Percentiles rank a stretch among this genome's conserved stretches.
Conservation (phyloP, 108 stramenopile species). For the Nitzschia inconspicua region DNA sequence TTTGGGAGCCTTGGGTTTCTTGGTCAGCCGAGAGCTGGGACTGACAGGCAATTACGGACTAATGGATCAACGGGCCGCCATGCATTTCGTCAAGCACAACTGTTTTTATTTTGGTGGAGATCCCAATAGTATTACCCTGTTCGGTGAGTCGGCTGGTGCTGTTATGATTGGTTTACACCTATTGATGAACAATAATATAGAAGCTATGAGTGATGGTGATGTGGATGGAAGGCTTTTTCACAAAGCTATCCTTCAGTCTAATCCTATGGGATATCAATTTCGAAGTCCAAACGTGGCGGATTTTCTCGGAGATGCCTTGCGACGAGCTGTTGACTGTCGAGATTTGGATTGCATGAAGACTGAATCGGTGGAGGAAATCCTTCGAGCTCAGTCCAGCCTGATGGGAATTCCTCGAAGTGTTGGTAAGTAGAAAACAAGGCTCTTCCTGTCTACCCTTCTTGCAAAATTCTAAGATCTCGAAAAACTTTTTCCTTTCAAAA, state of each 20-base stretch:
- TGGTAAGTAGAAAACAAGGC: too few relatives aligned
- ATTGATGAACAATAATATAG: conserved; percentile 62
- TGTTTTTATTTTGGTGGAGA: conserved; percentile 87
- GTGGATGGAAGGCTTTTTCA: conserved; percentile 36
- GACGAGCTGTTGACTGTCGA: conserved; percentile 69
- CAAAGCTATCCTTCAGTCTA: conserved; percentile 61
- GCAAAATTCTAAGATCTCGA: too few relatives aligned
- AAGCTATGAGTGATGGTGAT: conserved; percentile 1
- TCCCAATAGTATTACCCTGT: conserved; percentile 71
- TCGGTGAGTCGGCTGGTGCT: conserved; percentile 82
- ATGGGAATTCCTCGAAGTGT: conserved; percentile 56
- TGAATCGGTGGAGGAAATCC: conserved; percentile 76
- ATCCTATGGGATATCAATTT: conserved; percentile 80
- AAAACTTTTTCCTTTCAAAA: too few relatives aligned
- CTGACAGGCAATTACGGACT: conserved; percentile 60
- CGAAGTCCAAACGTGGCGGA: conserved; percentile 73
- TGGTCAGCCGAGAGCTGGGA: conserved; percentile 46
- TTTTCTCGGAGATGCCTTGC: conserved; percentile 77
- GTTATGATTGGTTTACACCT: conserved; percentile 83
- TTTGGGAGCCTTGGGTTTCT: conserved; percentile 64
- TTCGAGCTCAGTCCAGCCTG: conserved; percentile 67
- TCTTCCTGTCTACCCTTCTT: too few relatives aligned
- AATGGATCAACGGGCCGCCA: conserved; percentile 72
- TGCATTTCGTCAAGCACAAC: conserved; percentile 78
- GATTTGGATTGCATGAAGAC: conserved; percentile 66